Percentiles rank a stretch among this genome's conserved stretches.
Conservation (phyloP, 352 stramenopile genomes). For the Phytophthora vignae region DNA sequence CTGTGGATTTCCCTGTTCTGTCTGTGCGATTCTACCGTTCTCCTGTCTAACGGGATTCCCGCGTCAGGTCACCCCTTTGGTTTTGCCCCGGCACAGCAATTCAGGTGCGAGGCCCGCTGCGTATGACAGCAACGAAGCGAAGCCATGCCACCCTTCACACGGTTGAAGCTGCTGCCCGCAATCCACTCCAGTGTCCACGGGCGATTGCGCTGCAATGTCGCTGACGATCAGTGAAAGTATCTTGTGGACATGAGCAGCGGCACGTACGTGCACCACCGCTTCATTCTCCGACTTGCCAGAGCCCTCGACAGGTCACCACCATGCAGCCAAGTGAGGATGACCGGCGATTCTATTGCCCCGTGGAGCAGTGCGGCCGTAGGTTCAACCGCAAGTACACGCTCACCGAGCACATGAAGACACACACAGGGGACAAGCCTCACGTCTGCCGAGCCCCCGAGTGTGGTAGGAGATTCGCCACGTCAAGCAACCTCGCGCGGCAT, state of each 20-base stretch:
- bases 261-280: neutral
- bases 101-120: conserved; percentile 13
- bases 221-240: conserved; percentile 36
- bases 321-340: conserved; percentile 23
- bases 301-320: conserved; percentile 10
- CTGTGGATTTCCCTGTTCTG: too few species aligned
- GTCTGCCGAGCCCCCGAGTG: conserved; percentile 46
- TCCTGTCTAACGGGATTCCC: conserved; percentile 36
- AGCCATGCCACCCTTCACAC: conserved; percentile 6
- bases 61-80: conserved; percentile 2
- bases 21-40: too few species aligned
- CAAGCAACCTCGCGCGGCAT: conserved; percentile 67
- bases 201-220: conserved; percentile 21
- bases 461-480: conserved; percentile 62
- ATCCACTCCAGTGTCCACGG: conserved; percentile 9
- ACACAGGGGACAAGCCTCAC: conserved; percentile 64
- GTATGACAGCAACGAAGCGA: conserved; percentile 30
- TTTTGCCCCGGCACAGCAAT: conserved; percentile 30
- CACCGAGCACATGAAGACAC: conserved; percentile 67
- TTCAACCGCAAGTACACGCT: conserved; percentile 70
- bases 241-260: conserved; percentile 19
- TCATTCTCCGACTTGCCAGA: conserved; percentile 28
- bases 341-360: conserved; percentile 36
- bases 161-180: conserved; percentile 23
- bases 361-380: conserved; percentile 27